Base-by-base conservation (phyloP, 129 eudicot genomes). In the Centaurea solstitialis region DNA sequence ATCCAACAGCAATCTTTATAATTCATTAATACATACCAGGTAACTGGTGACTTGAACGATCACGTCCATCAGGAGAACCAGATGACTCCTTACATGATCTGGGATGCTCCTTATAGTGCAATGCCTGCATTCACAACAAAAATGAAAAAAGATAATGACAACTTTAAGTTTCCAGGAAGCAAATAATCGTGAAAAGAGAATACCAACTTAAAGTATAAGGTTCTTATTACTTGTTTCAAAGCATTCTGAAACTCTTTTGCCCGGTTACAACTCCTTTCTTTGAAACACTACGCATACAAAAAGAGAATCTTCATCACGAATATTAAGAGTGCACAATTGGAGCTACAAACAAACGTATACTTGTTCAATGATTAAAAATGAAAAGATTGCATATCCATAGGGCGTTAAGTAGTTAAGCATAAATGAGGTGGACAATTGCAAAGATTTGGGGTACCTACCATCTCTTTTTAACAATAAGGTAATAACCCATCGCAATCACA, bases 181-280 rank as follows among this genome's bases (percentile, higher is more conserved):
- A 71, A 43, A 70, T 13, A 9, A 22, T 10, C 9, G 43, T 57
- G 50, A 69, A 43, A 41, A 24, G 57, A 38, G 37, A 72, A 67
- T 26, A 20, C 13, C 4, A 74, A 30, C 40, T 74, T 20, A 38
- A 9, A 15, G 38, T 26, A 75, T 43, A 75, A 39, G 35, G 70
- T 33, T 79, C 41, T 28, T 24, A 67, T 80, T 70, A 85, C 88
- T 28, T 80, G 82, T 76, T 85, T 85, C 73, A 85, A 77, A 67
- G 88, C 88, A 59, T 76, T 76, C 68, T 85, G 88, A 67, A 85
- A 85, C 80, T 85, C 88, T 72, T 85, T 45, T 0, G 38, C 41
- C 50, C 74, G 74, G 74, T 81, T 81, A 69, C 83, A 77, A 17
- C 86, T 81, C 68, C 83, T 73, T 78, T 85, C 88, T 77, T 81